Evolutionary conservation across 2,329 filamentous ascomycete species (phyloP).

Genomic region (Zymoseptoria tritici): DNA sequence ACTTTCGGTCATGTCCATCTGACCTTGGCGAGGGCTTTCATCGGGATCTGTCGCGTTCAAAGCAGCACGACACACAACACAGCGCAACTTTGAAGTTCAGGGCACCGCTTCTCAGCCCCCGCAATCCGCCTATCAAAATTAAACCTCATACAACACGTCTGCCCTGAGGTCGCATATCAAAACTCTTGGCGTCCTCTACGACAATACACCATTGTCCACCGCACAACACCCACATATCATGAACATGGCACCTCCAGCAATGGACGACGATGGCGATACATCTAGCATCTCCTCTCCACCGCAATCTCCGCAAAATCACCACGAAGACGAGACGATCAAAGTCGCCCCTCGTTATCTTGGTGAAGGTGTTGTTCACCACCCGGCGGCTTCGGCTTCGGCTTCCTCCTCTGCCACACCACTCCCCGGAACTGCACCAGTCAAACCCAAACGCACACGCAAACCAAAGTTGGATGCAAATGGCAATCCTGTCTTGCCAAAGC

Average conservation of each 20-base stretch:
- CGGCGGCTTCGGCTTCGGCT: slow-evolving; percentile 21
- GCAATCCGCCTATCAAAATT: background rate
- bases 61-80: background rate
- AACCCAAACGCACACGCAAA: slow-evolving; percentile 37
- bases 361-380: slow-evolving; percentile 28
- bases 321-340: slow-evolving; percentile 19
- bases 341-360: slow-evolving; percentile 22
- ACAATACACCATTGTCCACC: background rate
- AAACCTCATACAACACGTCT: background rate
- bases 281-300: slow-evolving; percentile 23
- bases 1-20: background rate
- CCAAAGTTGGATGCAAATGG: slow-evolving; percentile 31
- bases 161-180: background rate
- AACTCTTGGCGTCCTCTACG: background rate
- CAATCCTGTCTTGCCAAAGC: slow-evolving; percentile 33
- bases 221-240: background rate
- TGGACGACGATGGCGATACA: background rate
- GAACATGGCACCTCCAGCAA: background rate
- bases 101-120: background rate
- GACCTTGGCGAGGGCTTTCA: background rate
- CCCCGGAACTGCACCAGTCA: slow-evolving; percentile 27
- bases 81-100: background rate
- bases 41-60: background rate
- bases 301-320: slow-evolving; percentile 17
- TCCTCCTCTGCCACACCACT: slow-evolving; percentile 16